Evolutionary conservation across 441 rosid genomes (phyloP).

Genomic region (Hura crepitans): DNA sequence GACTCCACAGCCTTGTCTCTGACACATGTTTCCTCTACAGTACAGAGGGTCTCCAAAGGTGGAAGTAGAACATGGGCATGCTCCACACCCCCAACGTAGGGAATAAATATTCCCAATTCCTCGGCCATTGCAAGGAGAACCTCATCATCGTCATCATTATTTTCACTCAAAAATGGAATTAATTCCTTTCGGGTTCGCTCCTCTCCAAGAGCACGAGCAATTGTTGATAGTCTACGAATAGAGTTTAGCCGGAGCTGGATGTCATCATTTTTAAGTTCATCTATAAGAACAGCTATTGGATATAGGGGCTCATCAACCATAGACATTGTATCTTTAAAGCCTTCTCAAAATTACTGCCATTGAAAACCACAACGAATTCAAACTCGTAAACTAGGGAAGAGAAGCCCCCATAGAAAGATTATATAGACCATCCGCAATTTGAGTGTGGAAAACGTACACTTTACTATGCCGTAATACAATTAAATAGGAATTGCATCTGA

Average conservation of each 20-base stretch:
- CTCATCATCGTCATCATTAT: conserved; percentile 94
- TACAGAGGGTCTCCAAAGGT: conserved; percentile 79
- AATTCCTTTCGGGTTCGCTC: conserved; percentile 86
- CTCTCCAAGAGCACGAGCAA: conserved; percentile 92
- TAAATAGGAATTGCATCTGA: neutral
- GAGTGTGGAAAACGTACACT: neutral
- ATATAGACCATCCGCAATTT: conserved; percentile 2
- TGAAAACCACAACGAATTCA: neutral
- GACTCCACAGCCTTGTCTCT: conserved; percentile 93
- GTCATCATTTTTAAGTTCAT: conserved; percentile 90
- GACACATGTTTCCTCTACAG: conserved; percentile 92
- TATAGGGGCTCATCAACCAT: conserved; percentile 86
- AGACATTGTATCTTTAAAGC: conserved; percentile 43
- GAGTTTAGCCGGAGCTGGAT: conserved; percentile 90
- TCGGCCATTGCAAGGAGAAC: conserved; percentile 94
- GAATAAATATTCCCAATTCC: conserved; percentile 87
- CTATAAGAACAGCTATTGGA: conserved; percentile 84
- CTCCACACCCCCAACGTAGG: conserved; percentile 88
- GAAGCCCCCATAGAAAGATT: neutral
- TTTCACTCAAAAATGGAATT: conserved; percentile 84
- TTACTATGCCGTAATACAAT: neutral
- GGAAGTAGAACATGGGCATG: conserved; percentile 74
- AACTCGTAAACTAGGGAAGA: neutral
- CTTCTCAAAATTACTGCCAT: conserved; percentile 5
- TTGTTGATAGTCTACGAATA: conserved; percentile 70